phyloP scores from a whole-genome alignment of 495 filamentous ascomycete species.

The Penicillium goetzii region DNA sequence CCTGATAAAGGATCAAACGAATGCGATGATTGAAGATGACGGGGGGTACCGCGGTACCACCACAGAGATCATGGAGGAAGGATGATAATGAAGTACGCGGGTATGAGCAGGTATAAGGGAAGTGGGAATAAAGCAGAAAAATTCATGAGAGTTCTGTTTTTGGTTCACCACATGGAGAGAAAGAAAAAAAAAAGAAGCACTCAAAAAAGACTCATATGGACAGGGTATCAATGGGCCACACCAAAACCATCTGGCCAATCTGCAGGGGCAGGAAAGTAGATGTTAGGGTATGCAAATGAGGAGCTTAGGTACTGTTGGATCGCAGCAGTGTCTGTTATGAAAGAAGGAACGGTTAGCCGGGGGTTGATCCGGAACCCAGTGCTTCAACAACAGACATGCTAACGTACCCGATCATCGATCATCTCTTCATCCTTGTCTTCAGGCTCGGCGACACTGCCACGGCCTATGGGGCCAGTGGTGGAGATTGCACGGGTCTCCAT shows the following conservation, averaged over 20 bases:
- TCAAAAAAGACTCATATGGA: slow-evolving; percentile 34
- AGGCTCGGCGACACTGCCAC: slow-evolving; percentile 63
- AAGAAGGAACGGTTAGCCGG: slow-evolving; percentile 20
- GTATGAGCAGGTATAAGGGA: slow-evolving; percentile 23
- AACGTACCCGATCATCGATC: slow-evolving; percentile 72
- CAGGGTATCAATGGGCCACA: slow-evolving; percentile 36
- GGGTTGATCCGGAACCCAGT: slow-evolving; percentile 17
- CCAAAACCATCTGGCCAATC: slow-evolving; percentile 27
- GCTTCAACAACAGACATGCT: slow-evolving; percentile 24
- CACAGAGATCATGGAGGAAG: neutral
- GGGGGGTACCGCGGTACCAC: neutral
- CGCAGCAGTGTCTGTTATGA: slow-evolving; percentile 39
- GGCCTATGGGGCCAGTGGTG: slow-evolving; percentile 57
- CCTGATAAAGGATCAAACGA: slow-evolving; percentile 26
- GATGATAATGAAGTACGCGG: slow-evolving; percentile 19
- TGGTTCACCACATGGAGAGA: slow-evolving; percentile 5
- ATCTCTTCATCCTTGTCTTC: slow-evolving; percentile 66
- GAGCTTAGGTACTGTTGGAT: slow-evolving; percentile 45
- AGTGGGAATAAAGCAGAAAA: slow-evolving; percentile 15
- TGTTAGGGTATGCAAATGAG: slow-evolving; percentile 21
- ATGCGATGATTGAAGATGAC: slow-evolving; percentile 27
- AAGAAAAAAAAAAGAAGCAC: slow-evolving; percentile 15
- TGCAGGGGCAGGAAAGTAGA: slow-evolving; percentile 27
- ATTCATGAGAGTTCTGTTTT: slow-evolving; percentile 14
- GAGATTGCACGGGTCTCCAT: slow-evolving; percentile 64